Percentiles rank a stretch among this genome's conserved stretches.
phyloP scores from a whole-genome alignment of 179 eudicot species.

The Kewa caespitosa region DNA sequence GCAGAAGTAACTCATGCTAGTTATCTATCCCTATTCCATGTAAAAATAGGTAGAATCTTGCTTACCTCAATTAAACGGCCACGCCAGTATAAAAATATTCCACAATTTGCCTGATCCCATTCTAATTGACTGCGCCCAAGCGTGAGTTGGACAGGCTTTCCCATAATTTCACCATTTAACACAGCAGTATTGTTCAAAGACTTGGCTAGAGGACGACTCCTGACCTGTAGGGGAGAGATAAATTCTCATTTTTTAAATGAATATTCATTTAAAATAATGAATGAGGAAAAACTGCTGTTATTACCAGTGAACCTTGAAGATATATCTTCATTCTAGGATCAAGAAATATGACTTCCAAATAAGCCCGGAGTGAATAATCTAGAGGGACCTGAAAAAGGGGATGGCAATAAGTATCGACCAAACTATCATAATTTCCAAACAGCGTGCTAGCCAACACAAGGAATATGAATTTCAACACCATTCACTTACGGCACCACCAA shows the following conservation, averaged over 20 bases:
- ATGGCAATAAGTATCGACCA: not conserved
- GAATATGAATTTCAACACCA: not conserved
- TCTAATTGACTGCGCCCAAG: conserved; percentile 66
- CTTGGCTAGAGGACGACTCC: conserved; percentile 64
- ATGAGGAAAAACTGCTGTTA: not conserved
- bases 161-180: conserved; percentile 44
- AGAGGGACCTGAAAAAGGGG: conserved; percentile 54
- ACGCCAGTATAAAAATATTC: conserved; percentile 78
- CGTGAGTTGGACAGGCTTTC: conserved; percentile 51
- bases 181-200: conserved; percentile 46
- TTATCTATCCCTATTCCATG: too few relatives aligned
- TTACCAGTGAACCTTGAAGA: conserved; percentile 74
- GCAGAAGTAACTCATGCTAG: not conserved
- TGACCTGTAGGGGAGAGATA: conserved; percentile 41
- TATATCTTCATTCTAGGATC: conserved; percentile 74
- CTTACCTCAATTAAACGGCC: conserved; percentile 81
- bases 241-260: not conserved
- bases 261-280: not conserved
- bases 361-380: conserved; percentile 62
- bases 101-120: conserved; percentile 71
- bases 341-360: conserved; percentile 67
- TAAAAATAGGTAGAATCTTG: not conserved
- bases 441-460: not conserved
- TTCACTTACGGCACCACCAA: too few relatives aligned
- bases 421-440: not conserved